A percentile compares a stretch with the other conserved stretches of the same genome.
These are phyloP conservation scores for Crithidia brevicula DNA, from an alignment of 208 protist species.

Conservation along the genomic window DNA sequence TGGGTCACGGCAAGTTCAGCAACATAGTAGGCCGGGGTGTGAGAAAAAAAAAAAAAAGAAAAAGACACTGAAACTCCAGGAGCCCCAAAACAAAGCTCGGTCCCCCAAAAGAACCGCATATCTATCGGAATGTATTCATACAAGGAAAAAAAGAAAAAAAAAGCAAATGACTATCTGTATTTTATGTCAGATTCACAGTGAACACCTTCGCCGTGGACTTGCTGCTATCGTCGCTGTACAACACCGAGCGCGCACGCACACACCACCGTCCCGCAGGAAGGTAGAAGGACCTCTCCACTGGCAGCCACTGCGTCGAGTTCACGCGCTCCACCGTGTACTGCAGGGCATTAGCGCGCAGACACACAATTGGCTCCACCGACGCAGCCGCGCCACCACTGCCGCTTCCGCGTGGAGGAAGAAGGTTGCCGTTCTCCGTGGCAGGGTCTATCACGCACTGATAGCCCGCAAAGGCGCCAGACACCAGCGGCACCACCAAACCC, in stretches of 20 bases:
- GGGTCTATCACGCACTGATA: slow-evolving; percentile 28
- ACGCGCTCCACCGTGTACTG: slow-evolving; percentile 67
- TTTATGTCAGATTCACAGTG: slow-evolving; percentile 56
- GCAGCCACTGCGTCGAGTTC: slow-evolving; percentile 60
- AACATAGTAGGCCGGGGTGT: neutral
- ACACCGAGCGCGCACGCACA: slow-evolving; percentile 56
- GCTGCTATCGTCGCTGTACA: slow-evolving; percentile 35
- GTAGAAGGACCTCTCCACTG: slow-evolving; percentile 49
- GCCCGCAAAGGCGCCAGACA: slow-evolving; percentile 5
- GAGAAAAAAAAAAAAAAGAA: neutral
- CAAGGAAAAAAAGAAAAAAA: slow-evolving; percentile 20
- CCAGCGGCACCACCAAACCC: slow-evolving; percentile 22
- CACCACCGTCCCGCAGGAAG: slow-evolving; percentile 84
- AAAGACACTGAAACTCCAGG: neutral
- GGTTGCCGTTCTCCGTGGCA: slow-evolving; percentile 16
- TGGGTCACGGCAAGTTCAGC: no score
- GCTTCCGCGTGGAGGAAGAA: slow-evolving; percentile 8
- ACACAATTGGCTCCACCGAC: slow-evolving; percentile 21
- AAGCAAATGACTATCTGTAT: slow-evolving; percentile 23
- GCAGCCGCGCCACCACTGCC: slow-evolving; percentile 3
- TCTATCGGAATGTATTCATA: slow-evolving; percentile 8
- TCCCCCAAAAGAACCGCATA: no score
- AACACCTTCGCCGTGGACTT: slow-evolving; percentile 66
- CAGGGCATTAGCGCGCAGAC: slow-evolving; percentile 29
- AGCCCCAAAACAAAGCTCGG: no score